Conservation (phyloP, 1,139 yeast genomes). For the Yamadazyma kanchanaburiensis region DNA sequence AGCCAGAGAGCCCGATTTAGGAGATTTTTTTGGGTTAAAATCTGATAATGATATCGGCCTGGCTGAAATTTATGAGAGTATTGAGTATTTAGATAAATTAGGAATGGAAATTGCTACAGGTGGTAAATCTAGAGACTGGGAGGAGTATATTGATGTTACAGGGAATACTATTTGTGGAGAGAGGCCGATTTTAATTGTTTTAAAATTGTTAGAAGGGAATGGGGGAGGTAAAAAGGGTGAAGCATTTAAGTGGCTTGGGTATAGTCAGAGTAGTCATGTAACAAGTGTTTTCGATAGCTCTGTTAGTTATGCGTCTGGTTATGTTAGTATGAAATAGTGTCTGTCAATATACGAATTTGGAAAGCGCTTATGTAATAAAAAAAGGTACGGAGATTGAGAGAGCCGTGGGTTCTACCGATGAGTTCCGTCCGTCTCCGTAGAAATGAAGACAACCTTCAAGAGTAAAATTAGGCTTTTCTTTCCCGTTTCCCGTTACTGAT, state of each 20-base stretch:
- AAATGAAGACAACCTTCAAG: too few relatives aligned
- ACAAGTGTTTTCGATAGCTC: conserved; percentile 57
- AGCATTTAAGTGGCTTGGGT: conserved; percentile 70
- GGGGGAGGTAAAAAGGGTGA: conserved; percentile 1
- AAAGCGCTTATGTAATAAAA: too few relatives aligned
- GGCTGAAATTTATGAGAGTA: conserved; percentile 62
- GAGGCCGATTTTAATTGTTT: conserved; percentile 67
- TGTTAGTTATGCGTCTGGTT: conserved; percentile 90
- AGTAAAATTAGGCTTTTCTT: too few relatives aligned
- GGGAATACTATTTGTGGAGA: conserved; percentile 95
- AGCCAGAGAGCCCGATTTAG: conserved; percentile 12
- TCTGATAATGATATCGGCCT: conserved; percentile 9
- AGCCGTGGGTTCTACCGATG: too few relatives aligned
- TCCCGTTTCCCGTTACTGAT: too few relatives aligned
- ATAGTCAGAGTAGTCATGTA: conserved; percentile 72
- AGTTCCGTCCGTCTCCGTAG: too few relatives aligned
- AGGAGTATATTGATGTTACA: conserved; percentile 59
- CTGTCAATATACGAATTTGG: too few relatives aligned
- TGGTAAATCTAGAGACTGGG: conserved; percentile 61
- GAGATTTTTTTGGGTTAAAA: conserved; percentile 3
- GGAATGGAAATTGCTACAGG: conserved; percentile 66
- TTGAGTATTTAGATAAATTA: conserved; percentile 62
- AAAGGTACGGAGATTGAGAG: too few relatives aligned
- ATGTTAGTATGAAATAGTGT: conserved; percentile 23
- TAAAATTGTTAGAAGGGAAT: conserved; percentile 45